phyloP scores from a whole-genome alignment of 139 green algal genomes.

The Cymbomonas tetramitiformis region DNA sequence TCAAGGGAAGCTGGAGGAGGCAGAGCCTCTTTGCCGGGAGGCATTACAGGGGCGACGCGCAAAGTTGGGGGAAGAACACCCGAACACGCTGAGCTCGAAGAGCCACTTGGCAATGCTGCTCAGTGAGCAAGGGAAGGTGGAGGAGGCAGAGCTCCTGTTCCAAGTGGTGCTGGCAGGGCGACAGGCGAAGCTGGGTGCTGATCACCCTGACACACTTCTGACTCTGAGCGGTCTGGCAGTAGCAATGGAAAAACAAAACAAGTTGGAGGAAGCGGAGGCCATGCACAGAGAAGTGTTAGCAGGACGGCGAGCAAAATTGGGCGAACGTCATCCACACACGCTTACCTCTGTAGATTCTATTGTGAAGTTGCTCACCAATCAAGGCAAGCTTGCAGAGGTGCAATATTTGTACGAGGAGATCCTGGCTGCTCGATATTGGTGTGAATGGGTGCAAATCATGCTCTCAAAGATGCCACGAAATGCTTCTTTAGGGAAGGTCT shows the following conservation, averaged over 20 bases:
- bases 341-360: slow-evolving; percentile 10
- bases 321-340: slow-evolving; percentile 12
- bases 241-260: neutral
- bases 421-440: no score
- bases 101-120: slow-evolving; percentile 7
- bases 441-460: no score
- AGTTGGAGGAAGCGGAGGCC: slow-evolving; percentile 1
- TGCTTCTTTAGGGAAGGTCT: no score
- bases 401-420: neutral
- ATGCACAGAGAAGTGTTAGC: slow-evolving; percentile 1
- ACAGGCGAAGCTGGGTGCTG: neutral
- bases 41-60: neutral
- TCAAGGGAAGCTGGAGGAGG: neutral
- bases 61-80: neutral
- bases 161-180: neutral
- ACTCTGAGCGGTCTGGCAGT: slow-evolving; percentile 15
- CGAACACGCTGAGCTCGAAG: slow-evolving; percentile 6
- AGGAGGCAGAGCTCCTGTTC: slow-evolving; percentile 7
- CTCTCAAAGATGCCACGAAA: no score
- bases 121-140: neutral
- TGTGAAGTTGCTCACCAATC: slow-evolving; percentile 4
- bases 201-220: neutral
- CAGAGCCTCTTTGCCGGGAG: neutral
- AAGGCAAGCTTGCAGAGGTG: neutral
- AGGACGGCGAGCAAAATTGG: slow-evolving; percentile 1